These are phyloP conservation scores for Ananas comosus DNA, from an alignment of 176 grass and related monocot genomes.

Conservation along the genomic window DNA sequence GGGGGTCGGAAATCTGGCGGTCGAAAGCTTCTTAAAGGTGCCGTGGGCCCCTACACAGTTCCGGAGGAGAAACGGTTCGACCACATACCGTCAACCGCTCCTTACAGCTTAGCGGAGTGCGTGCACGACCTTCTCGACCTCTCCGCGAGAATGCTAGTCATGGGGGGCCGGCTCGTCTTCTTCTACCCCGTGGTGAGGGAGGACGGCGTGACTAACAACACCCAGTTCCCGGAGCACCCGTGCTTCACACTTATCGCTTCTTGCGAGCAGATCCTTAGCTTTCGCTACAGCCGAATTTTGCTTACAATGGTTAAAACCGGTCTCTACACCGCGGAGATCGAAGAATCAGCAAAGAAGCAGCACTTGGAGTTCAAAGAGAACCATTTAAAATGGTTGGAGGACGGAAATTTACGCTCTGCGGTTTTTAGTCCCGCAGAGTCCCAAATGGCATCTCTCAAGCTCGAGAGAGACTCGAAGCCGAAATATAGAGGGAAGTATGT, in stretches of 20 bases:
- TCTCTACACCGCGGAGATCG: slow-evolving; percentile 41
- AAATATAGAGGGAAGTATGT: slow-evolving; percentile 97
- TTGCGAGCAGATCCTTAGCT: slow-evolving; percentile 81
- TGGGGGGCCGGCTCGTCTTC: slow-evolving; percentile 69
- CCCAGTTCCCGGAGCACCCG: slow-evolving; percentile 58
- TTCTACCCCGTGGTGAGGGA: slow-evolving; percentile 78
- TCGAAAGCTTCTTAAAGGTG: slow-evolving; percentile 65
- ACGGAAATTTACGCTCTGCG: slow-evolving; percentile 69
- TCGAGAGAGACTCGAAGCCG: slow-evolving; percentile 66
- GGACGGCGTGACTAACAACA: slow-evolving; percentile 20
- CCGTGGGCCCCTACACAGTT: slow-evolving; percentile 65
- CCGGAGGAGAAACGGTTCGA: slow-evolving; percentile 72
- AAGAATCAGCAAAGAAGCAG: slow-evolving; percentile 33
- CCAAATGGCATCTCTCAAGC: slow-evolving; percentile 8
- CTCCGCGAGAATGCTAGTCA: slow-evolving; percentile 64
- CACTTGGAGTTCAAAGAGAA: slow-evolving; percentile 78
- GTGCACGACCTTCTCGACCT: slow-evolving; percentile 84
- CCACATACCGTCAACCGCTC: slow-evolving; percentile 85
- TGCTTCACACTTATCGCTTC: slow-evolving; percentile 67
- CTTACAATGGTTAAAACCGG: slow-evolving; percentile 76
- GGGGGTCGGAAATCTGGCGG: slow-evolving; percentile 89
- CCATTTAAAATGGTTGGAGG: slow-evolving; percentile 86
- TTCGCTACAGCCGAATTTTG: slow-evolving; percentile 66
- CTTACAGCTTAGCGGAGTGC: slow-evolving; percentile 70
- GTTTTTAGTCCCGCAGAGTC: slow-evolving; percentile 49